These are phyloP conservation scores for Calocybe indica DNA, from an alignment of 768 basidiomycete genomes.

Conservation along the genomic window DNA sequence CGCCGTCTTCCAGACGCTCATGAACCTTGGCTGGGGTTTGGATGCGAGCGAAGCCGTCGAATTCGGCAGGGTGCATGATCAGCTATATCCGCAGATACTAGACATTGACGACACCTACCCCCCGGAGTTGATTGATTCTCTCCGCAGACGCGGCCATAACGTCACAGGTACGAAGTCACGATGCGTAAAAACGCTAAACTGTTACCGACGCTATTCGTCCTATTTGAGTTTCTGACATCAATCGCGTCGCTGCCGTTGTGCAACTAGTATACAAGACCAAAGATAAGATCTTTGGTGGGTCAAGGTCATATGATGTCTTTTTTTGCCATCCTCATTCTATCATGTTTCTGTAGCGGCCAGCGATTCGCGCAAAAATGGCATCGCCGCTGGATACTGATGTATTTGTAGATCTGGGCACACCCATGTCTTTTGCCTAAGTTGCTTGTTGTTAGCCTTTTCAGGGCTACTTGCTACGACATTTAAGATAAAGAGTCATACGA, in stretches of 20 bases:
- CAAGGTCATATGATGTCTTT: conserved; percentile 2
- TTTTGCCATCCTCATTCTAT: conserved; percentile 2
- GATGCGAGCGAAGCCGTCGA: conserved; percentile 82
- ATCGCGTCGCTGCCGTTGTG: conserved; percentile 70
- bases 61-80: conserved; percentile 77
- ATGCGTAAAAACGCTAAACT: not conserved
- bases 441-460: too few species aligned
- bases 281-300: conserved; percentile 59
- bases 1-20: conserved; percentile 69
- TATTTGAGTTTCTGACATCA: conserved; percentile 52
- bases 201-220: not conserved
- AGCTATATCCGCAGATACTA: conserved; percentile 65
- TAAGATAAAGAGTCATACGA: too few species aligned
- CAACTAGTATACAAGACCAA: conserved; percentile 55
- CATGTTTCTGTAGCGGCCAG: conserved; percentile 55
- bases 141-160: conserved; percentile 64
- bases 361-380: conserved; percentile 91
- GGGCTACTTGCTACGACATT: too few species aligned
- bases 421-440: not conserved
- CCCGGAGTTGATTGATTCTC: conserved; percentile 42
- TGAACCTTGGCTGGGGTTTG: conserved; percentile 79
- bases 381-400: conserved; percentile 75
- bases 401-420: conserved; percentile 4
- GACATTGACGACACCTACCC: conserved; percentile 62
- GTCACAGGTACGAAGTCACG: conserved; percentile 43